A percentile compares a stretch with the other conserved stretches of the same genome.
phyloP scores from a whole-genome alignment of 202 grass and related monocot genomes.

The Saccharum hybrid region DNA sequence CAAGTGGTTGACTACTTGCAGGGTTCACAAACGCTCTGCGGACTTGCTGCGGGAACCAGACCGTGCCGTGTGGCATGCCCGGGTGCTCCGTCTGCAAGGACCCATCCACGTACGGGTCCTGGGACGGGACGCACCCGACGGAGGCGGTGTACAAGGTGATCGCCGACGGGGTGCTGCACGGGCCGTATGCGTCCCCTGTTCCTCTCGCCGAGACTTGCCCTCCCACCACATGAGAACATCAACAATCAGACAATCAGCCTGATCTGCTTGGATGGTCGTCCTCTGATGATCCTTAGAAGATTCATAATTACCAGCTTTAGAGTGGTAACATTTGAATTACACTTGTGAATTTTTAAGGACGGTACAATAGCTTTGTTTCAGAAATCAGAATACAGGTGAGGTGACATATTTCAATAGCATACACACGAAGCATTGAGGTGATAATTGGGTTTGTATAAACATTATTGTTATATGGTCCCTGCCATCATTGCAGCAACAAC shows the following conservation, averaged over 20 bases:
- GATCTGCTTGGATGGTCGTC: background rate
- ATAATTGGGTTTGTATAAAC: background rate
- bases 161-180: constrained; percentile 59
- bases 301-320: background rate
- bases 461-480: background rate
- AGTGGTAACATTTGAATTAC: background rate
- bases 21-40: constrained; percentile 45
- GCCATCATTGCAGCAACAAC: too few relatives aligned
- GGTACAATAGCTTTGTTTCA: background rate
- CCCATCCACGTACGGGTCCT: constrained; percentile 59
- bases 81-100: constrained; percentile 57
- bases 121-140: constrained; percentile 82
- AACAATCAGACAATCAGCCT: background rate
- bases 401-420: constrained; percentile 29
- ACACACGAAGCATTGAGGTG: background rate
- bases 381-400: background rate
- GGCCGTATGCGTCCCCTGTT: constrained; percentile 50
- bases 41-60: constrained; percentile 60
- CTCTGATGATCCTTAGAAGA: background rate
- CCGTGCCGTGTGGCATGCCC: constrained; percentile 44
- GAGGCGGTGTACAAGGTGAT: constrained; percentile 71
- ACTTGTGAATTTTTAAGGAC: background rate
- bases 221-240: background rate
- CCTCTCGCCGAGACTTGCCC: constrained; percentile 45
- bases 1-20: background rate